A percentile compares a stretch with the other conserved stretches of the same genome.
phyloP scores from a whole-genome alignment of 2,329 filamentous ascomycete species.

The Fusarium nisikadoi region DNA sequence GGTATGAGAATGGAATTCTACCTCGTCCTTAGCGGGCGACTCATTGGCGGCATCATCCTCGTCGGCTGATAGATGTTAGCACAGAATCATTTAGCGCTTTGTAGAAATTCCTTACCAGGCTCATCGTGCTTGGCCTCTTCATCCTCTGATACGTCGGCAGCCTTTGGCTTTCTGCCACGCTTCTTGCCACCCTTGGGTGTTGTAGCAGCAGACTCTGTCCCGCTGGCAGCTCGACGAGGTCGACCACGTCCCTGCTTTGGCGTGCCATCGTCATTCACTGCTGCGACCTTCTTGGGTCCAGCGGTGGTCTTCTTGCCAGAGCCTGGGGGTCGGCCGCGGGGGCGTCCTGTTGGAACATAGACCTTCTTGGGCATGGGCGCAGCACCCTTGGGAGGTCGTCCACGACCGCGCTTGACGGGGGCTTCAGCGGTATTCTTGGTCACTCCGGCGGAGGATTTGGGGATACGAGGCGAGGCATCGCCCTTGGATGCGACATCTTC shows the following conservation, averaged over 20 bases:
- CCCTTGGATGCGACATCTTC: conserved; percentile 42
- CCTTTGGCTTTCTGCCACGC: conserved; percentile 46
- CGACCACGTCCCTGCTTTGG: conserved; percentile 41
- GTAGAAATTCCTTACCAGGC: not conserved
- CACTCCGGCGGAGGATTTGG: conserved; percentile 50
- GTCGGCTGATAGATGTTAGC: conserved; percentile 20
- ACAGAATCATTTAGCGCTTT: not conserved
- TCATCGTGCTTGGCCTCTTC: conserved; percentile 2
- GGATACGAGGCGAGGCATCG: conserved; percentile 32
- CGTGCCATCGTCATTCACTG: conserved; percentile 10
- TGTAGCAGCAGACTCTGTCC: conserved; percentile 20
- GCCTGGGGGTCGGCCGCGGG: conserved; percentile 60
- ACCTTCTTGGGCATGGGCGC: conserved; percentile 40
- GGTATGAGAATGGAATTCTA: conserved; percentile 40
- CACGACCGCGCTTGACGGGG: conserved; percentile 49
- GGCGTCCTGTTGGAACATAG: conserved; percentile 55
- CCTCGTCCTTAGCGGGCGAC: conserved; percentile 41
- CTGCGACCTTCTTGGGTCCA: conserved; percentile 12
- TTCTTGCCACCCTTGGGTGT: conserved; percentile 38
- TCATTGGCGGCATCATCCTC: conserved; percentile 27
- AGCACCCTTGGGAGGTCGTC: conserved; percentile 54
- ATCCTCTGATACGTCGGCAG: conserved; percentile 29
- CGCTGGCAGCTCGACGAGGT: conserved; percentile 44
- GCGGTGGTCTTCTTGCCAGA: conserved; percentile 45
- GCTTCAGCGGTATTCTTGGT: conserved; percentile 55